These are phyloP conservation scores for Brassica hybrid DNA, from an alignment of 441 rosid genomes.

Conservation along the genomic window DNA sequence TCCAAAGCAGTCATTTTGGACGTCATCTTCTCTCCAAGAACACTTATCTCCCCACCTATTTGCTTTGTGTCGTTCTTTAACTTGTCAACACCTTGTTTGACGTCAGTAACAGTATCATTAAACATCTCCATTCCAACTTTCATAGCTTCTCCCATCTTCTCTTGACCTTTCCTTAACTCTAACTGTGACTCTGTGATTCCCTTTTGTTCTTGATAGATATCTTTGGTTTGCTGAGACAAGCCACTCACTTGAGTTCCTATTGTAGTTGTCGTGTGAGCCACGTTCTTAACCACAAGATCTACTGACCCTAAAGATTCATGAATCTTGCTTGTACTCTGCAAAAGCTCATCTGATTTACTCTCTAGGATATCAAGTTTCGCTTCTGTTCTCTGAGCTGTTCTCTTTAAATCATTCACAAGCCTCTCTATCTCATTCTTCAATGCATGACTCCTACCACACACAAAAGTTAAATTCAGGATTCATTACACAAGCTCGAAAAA, in stretches of 20 bases:
- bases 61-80: constrained; percentile 56
- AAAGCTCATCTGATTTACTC: constrained; percentile 50
- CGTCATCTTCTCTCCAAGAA: constrained; percentile 57
- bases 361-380: constrained; percentile 54
- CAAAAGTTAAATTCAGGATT: not conserved
- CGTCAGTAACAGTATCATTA: constrained; percentile 48
- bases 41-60: constrained; percentile 62
- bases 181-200: constrained; percentile 63
- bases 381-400: constrained; percentile 60
- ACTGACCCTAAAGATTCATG: constrained; percentile 57
- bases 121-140: constrained; percentile 64
- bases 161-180: constrained; percentile 60
- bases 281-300: constrained; percentile 55
- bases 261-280: constrained; percentile 7
- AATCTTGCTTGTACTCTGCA: constrained; percentile 56
- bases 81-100: constrained; percentile 56
- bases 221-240: constrained; percentile 55
- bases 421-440: constrained; percentile 61
- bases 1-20: constrained; percentile 59
- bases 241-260: constrained; percentile 53
- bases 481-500: not conserved
- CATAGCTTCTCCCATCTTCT: constrained; percentile 56
- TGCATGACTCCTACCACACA: not conserved
- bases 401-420: constrained; percentile 70
- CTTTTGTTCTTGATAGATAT: constrained; percentile 56